phyloP scores from a whole-genome alignment of 106 monocot species.

The Dendrobium officinale region DNA sequence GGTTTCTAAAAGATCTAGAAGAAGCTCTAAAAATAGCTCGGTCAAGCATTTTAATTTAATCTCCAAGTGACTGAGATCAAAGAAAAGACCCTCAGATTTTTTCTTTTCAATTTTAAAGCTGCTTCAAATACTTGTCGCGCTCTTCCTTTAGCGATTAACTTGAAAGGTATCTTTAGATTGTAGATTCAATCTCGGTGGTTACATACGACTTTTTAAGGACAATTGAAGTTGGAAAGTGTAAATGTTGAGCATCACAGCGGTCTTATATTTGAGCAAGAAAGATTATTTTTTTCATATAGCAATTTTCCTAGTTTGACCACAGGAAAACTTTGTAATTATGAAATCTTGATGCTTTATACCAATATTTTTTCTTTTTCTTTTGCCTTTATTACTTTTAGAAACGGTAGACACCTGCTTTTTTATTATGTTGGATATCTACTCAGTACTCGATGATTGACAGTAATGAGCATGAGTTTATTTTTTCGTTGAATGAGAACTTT shows the following conservation, averaged over 20 bases:
- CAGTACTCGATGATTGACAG: too few relatives aligned
- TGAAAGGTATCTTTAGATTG: too few relatives aligned
- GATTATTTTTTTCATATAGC: neutral
- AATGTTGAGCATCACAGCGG: too few relatives aligned
- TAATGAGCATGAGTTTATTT: neutral
- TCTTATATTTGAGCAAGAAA: neutral
- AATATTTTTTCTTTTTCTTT: too few relatives aligned
- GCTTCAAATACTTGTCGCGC: too few relatives aligned
- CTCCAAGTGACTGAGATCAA: neutral
- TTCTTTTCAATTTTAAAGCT: neutral
- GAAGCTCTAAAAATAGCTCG: slow-evolving; percentile 80
- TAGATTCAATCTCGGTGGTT: too few relatives aligned
- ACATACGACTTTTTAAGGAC: too few relatives aligned
- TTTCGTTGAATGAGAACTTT: neutral
- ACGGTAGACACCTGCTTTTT: neutral
- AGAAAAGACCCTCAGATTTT: neutral
- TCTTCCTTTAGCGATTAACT: too few relatives aligned
- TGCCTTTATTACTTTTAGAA: too few relatives aligned
- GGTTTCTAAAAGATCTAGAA: slow-evolving; percentile 83
- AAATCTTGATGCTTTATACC: neutral
- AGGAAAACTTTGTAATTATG: neutral
- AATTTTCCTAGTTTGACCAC: neutral
- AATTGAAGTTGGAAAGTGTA: too few relatives aligned
- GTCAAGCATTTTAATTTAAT: slow-evolving; percentile 36
- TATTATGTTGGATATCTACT: neutral